phyloP scores from a whole-genome alignment of 805 yeast species.

The Candida lessepsii region DNA sequence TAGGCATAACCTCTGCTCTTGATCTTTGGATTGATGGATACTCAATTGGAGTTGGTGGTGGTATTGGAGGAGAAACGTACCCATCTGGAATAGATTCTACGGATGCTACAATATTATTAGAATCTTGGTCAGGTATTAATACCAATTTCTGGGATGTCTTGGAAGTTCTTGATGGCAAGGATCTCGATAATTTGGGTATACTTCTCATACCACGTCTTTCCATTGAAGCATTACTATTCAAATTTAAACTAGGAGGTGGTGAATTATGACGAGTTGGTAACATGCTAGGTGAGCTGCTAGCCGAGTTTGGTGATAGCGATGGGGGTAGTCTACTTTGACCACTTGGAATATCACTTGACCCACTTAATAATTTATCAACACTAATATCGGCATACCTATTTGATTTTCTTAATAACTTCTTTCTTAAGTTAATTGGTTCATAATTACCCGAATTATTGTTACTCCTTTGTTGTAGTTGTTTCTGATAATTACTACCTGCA shows the following conservation, averaged over 20 bases:
- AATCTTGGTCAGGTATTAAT: slow-evolving; percentile 65
- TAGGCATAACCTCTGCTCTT: slow-evolving; percentile 58
- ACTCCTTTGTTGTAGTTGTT: slow-evolving; percentile 31
- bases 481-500: slow-evolving; percentile 59
- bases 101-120: slow-evolving; percentile 2
- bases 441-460: not conserved
- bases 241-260: slow-evolving; percentile 20
- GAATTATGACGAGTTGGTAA: slow-evolving; percentile 7
- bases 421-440: slow-evolving; percentile 20
- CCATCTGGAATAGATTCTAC: slow-evolving; percentile 17
- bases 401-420: slow-evolving; percentile 26
- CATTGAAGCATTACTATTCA: slow-evolving; percentile 13
- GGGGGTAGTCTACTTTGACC: slow-evolving; percentile 54
- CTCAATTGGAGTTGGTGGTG: slow-evolving; percentile 15
- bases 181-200: slow-evolving; percentile 51
- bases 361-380: slow-evolving; percentile 73
- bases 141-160: slow-evolving; percentile 85
- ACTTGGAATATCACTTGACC: slow-evolving; percentile 85
- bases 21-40: slow-evolving; percentile 37
- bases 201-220: slow-evolving; percentile 32
- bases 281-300: slow-evolving; percentile 15
- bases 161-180: slow-evolving; percentile 73
- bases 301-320: slow-evolving; percentile 5
- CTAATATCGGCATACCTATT: slow-evolving; percentile 72
- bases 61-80: slow-evolving; percentile 2